A percentile compares a stretch with the other conserved stretches of the same genome.
These are phyloP conservation scores for Phytophthora megakarya DNA, from an alignment of 352 stramenopile genomes.

Conservation along the genomic window DNA sequence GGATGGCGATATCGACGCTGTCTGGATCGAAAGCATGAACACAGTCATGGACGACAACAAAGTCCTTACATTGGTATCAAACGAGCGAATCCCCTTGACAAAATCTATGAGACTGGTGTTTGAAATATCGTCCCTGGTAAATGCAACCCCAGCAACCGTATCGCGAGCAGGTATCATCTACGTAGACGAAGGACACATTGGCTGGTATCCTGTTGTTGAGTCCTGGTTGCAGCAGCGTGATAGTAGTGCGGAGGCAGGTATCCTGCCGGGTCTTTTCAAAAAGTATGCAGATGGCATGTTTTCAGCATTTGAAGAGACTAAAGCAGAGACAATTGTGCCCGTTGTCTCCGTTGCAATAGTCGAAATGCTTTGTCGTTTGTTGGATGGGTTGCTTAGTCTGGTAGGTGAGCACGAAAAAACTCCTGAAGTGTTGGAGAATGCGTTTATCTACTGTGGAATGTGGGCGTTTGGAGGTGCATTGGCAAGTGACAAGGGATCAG, in stretches of 20 bases:
- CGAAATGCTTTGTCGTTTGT: slow-evolving; percentile 91
- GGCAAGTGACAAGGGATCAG: slow-evolving; percentile 80
- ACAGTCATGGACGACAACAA: slow-evolving; percentile 94
- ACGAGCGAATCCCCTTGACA: slow-evolving; percentile 96
- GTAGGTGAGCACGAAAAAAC: slow-evolving; percentile 86
- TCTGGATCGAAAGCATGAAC: slow-evolving; percentile 95
- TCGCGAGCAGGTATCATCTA: slow-evolving; percentile 97
- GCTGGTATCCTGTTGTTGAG: slow-evolving; percentile 94
- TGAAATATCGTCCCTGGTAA: slow-evolving; percentile 96
- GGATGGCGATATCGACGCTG: slow-evolving; percentile 94
- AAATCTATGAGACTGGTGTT: slow-evolving; percentile 97
- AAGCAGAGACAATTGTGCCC: slow-evolving; percentile 60
- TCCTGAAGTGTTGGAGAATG: slow-evolving; percentile 91
- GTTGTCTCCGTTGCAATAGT: slow-evolving; percentile 71
- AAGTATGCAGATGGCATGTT: slow-evolving; percentile 93
- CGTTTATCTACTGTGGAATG: slow-evolving; percentile 94
- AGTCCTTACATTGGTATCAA: slow-evolving; percentile 96
- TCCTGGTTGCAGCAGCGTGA: slow-evolving; percentile 90
- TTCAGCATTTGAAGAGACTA: slow-evolving; percentile 70
- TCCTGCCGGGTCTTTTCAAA: slow-evolving; percentile 91
- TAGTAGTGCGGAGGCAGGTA: slow-evolving; percentile 80
- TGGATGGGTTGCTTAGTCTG: slow-evolving; percentile 90
- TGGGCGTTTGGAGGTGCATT: slow-evolving; percentile 97
- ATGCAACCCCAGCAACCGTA: slow-evolving; percentile 96
- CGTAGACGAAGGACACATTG: slow-evolving; percentile 93